Evolutionary conservation across 352 stramenopile genomes (phyloP).

Genomic region (Elongisporangium prolatum): DNA sequence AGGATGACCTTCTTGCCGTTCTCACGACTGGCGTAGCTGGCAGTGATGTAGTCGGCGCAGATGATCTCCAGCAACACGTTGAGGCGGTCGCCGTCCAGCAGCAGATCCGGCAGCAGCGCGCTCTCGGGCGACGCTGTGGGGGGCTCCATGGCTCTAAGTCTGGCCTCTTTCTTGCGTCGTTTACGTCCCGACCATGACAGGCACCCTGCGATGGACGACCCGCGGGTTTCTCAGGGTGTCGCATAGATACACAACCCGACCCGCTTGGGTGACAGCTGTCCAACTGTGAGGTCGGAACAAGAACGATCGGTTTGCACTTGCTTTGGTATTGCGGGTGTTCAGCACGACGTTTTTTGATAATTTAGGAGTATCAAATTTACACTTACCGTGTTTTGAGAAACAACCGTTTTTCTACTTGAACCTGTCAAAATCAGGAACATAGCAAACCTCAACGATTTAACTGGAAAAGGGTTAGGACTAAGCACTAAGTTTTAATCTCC

Average conservation of each 20-base stretch:
- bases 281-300: not conserved
- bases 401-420: not conserved
- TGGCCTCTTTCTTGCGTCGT: not conserved
- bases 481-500: not conserved
- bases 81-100: slow-evolving; percentile 72
- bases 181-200: not conserved
- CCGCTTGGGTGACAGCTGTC: not conserved
- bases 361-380: not conserved
- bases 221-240: not conserved
- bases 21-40: slow-evolving; percentile 79
- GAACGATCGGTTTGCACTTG: not conserved
- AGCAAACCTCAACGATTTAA: not conserved
- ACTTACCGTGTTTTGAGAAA: not conserved
- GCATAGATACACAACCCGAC: not conserved
- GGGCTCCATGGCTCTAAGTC: not conserved
- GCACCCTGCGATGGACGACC: not conserved
- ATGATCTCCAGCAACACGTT: slow-evolving; percentile 85
- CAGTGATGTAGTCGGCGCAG: slow-evolving; percentile 83
- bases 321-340: not conserved
- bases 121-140: slow-evolving; percentile 1
- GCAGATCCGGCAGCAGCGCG: slow-evolving; percentile 40
- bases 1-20: slow-evolving; percentile 76
- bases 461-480: not conserved
- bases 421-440: not conserved
- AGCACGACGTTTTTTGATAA: not conserved